Conservation (phyloP, 2,329 filamentous ascomycete genomes). For the Macrophomina phaseolina region DNA sequence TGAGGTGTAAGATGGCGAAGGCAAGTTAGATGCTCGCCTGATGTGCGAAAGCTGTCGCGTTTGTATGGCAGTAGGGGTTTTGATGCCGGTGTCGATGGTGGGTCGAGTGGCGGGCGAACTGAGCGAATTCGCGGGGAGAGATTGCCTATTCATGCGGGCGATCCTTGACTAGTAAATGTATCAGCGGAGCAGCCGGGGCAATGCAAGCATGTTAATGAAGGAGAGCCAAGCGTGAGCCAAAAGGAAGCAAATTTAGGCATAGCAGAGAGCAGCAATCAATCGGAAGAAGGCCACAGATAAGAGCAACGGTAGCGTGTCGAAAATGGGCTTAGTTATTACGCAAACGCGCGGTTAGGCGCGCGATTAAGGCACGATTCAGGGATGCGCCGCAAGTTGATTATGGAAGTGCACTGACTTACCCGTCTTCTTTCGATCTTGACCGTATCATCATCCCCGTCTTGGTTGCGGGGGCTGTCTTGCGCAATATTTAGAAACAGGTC, state of each 20-base stretch:
- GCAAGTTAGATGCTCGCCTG: constrained; percentile 41
- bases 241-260: constrained; percentile 9
- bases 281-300: constrained; percentile 22
- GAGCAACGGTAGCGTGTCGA: constrained; percentile 6
- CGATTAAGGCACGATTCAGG: constrained; percentile 25
- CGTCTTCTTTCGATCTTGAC: constrained; percentile 39
- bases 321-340: constrained; percentile 20
- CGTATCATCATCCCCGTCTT: constrained; percentile 33
- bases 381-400: constrained; percentile 20
- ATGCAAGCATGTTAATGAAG: constrained; percentile 23
- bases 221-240: constrained; percentile 16
- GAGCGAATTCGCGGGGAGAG: constrained; percentile 39
- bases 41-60: constrained; percentile 35
- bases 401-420: constrained; percentile 35
- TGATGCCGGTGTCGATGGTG: constrained; percentile 37
- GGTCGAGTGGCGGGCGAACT: constrained; percentile 34
- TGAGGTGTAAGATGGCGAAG: constrained; percentile 34
- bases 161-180: constrained; percentile 41
- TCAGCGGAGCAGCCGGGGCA: constrained; percentile 12
- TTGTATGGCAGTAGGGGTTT: constrained; percentile 38
- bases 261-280: constrained; percentile 4
- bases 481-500: constrained; percentile 52
- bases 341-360: constrained; percentile 23
- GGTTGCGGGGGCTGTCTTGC: constrained; percentile 40
- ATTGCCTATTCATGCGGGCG: constrained; percentile 43